These are phyloP conservation scores for Pseudozyma sp. DNA, from an alignment of 1,284 basidiomycete genomes.

Conservation along the genomic window DNA sequence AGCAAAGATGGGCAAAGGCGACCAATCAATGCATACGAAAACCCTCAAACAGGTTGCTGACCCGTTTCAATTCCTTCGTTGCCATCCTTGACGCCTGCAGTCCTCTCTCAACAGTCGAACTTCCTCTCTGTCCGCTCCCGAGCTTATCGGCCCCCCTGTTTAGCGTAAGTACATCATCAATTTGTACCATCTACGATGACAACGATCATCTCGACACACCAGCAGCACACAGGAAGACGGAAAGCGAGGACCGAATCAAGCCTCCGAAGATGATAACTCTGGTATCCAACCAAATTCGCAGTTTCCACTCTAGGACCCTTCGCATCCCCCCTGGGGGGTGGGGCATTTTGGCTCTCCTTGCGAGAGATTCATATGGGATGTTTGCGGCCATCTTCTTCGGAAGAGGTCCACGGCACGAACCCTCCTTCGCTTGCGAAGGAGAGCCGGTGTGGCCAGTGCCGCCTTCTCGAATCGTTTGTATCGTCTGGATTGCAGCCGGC, in stretches of 20 bases:
- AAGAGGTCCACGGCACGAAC: constrained; percentile 67
- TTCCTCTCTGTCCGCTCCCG: constrained; percentile 1
- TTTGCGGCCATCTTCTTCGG: constrained; percentile 58
- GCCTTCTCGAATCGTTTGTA: constrained; percentile 63
- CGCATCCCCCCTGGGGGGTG: constrained; percentile 59
- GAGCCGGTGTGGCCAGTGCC: constrained; percentile 63
- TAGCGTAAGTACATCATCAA: constrained; percentile 28
- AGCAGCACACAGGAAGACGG: no score
- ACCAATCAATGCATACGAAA: not conserved
- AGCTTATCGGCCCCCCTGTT: constrained; percentile 1
- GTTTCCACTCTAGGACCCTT: constrained; percentile 69
- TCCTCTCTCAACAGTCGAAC: constrained; percentile 5
- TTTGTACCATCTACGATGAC: no score
- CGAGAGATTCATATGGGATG: constrained; percentile 63
- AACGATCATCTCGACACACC: no score
- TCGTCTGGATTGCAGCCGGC: constrained; percentile 68
- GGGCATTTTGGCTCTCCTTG: constrained; percentile 65
- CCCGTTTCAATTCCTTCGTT: not conserved
- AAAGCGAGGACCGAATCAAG: constrained; percentile 7
- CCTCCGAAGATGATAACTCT: constrained; percentile 67
- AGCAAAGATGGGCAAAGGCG: not conserved
- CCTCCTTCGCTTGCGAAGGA: constrained; percentile 61
- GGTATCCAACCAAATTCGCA: constrained; percentile 70
- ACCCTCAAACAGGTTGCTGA: constrained; percentile 8
- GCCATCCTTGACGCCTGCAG: constrained; percentile 14